phyloP scores from a whole-genome alignment of 1,139 yeast genomes.

The Candida sanyaensis region DNA sequence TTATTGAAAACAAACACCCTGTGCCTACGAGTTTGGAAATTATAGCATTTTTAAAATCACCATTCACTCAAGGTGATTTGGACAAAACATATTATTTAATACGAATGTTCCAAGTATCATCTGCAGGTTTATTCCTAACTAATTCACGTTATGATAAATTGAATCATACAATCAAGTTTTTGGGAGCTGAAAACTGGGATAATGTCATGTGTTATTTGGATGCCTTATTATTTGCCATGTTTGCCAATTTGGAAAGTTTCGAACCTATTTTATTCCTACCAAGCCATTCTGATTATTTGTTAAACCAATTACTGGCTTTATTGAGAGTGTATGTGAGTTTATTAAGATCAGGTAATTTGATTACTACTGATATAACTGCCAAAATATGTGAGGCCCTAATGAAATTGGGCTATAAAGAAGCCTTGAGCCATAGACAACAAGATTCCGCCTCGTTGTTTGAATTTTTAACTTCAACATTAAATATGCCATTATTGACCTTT shows the following conservation, averaged over 20 bases:
- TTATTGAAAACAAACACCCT: constrained; percentile 28
- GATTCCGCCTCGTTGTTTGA: constrained; percentile 71
- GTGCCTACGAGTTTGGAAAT: constrained; percentile 30
- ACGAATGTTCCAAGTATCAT: constrained; percentile 41
- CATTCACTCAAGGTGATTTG: constrained; percentile 41
- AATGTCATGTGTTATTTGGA: constrained; percentile 79
- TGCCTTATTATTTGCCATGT: constrained; percentile 70
- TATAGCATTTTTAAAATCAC: constrained; percentile 38
- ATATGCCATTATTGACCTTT: constrained; percentile 75
- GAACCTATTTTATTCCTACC: constrained; percentile 63
- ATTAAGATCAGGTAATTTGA: constrained; percentile 63
- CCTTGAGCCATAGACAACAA: constrained; percentile 61
- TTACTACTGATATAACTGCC: constrained; percentile 61
- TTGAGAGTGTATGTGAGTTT: constrained; percentile 67
- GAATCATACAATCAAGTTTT: constrained; percentile 25
- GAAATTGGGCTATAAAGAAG: constrained; percentile 56
- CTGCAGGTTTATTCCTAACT: constrained; percentile 42
- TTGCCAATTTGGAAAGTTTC: constrained; percentile 65
- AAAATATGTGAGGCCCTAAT: constrained; percentile 50
- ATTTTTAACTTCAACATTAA: constrained; percentile 63
- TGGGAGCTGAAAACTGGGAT: constrained; percentile 74
- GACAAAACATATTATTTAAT: constrained; percentile 33
- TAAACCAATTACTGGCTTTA: constrained; percentile 51
- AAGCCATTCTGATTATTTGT: constrained; percentile 30
- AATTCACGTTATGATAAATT: constrained; percentile 32